Evolutionary conservation across 2,329 filamentous ascomycete species (phyloP), one percentile per base, ranked within the genome.

Genomic region (Arachnopeziza araneosa): DNA sequence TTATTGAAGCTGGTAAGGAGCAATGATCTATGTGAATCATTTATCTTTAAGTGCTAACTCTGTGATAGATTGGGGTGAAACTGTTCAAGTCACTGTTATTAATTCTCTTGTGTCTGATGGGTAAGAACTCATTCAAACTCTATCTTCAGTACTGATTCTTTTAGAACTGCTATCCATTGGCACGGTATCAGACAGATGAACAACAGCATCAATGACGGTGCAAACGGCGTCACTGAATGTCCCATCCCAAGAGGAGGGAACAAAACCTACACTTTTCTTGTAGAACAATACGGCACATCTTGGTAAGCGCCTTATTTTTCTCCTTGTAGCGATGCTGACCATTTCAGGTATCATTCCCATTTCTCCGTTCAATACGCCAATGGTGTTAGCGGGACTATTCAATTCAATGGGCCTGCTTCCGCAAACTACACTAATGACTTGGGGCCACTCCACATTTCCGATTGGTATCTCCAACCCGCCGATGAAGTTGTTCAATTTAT

Each of bases 381-480:
- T 17, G 50, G 50, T 14, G 24, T 52, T 44, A 44, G 12, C 4
- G 36, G 36, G 3, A 44, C 78, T 1, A 81, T 89, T 36, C 73
- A 87, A 21, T 83, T 88, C 65, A 78, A 86, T 57, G 85, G 85
- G 0, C 85, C 85, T 0, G 77, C 79, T 0, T 79, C 80, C 1
- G 75, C 78, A 12, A 52, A 83, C 66, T 88, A 87, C 66, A 85
- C 89, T 61, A 77, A 81, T 55, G 87, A 90, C 66, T 75, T 88
- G 0, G 86, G 87, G 2, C 73, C 78, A 12, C 65, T 88, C 1
- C 63, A 71, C 22, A 58, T 73, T 19, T 61, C 56, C 5, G 77
- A 78, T 60, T 76, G 71, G 67, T 77, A 72, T 60, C 76, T 78
- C 36, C 12, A 6, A 44, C 12, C 36, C 6, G 36, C 36, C 17